Percentiles rank a stretch among this genome's conserved stretches.
These are phyloP conservation scores for Sordaria brevicollis DNA, from an alignment of 495 filamentous ascomycete genomes.

Conservation along the genomic window DNA sequence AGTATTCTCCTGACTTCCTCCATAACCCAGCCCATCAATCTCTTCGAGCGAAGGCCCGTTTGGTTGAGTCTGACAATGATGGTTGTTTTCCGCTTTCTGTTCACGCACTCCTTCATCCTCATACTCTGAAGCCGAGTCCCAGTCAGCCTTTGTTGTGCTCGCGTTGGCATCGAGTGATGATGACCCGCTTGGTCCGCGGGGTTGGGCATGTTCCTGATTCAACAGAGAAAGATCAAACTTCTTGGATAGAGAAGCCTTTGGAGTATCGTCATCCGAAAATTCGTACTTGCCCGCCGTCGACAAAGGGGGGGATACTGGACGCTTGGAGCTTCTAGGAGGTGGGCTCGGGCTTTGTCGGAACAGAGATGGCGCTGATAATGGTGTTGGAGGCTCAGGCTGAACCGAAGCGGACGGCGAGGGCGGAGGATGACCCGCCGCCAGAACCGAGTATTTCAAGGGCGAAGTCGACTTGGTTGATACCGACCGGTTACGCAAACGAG, in stretches of 20 bases:
- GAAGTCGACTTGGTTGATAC: neutral
- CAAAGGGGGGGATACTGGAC: neutral
- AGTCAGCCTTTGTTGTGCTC: neutral
- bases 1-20: neutral
- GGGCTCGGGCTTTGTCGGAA: neutral
- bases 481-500: neutral
- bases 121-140: neutral
- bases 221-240: neutral
- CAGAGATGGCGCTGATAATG: neutral
- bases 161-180: neutral
- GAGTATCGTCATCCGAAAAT: neutral
- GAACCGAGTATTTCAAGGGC: neutral
- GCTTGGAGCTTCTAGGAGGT: neutral
- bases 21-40: neutral
- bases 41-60: neutral
- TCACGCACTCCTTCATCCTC: neutral
- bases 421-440: neutral
- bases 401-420: neutral
- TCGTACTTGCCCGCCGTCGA: neutral
- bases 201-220: neutral
- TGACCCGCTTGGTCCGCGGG: neutral
- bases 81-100: neutral
- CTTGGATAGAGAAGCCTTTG: neutral
- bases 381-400: neutral
- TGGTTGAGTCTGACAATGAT: neutral